Conservation (phyloP, 495 filamentous ascomycete species). For the Lasiosphaeris hirsuta region DNA sequence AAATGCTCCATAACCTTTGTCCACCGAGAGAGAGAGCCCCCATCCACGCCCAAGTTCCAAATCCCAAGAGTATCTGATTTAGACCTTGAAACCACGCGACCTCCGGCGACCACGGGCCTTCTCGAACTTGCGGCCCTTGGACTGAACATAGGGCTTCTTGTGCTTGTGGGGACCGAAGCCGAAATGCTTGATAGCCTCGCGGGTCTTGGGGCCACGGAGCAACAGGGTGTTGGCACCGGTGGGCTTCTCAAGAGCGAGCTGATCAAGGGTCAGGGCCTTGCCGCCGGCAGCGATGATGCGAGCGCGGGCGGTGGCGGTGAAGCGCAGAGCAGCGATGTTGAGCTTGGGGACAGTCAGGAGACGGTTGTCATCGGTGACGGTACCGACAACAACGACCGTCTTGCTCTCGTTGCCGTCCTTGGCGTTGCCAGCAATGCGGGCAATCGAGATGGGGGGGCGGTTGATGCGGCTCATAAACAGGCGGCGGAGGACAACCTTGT, state of each 20-base stretch:
- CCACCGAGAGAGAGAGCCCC: constrained; percentile 10
- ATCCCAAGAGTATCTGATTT: constrained; percentile 37
- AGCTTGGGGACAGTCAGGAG: constrained; percentile 86
- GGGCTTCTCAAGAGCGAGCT: constrained; percentile 88
- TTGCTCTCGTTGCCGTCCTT: constrained; percentile 72
- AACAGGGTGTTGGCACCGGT: constrained; percentile 93
- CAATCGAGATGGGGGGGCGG: constrained; percentile 91
- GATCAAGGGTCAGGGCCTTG: constrained; percentile 90
- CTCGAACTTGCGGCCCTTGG: constrained; percentile 99
- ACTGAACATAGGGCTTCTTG: constrained; percentile 97
- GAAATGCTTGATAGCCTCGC: constrained; percentile 98
- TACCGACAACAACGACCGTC: constrained; percentile 88
- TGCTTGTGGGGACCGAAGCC: constrained; percentile 94
- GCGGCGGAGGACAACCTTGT: constrained; percentile 92
- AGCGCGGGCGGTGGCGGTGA: constrained; percentile 92
- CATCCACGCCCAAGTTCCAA: constrained; percentile 18
- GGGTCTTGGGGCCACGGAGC: constrained; percentile 93
- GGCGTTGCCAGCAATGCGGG: constrained; percentile 73
- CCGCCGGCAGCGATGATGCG: constrained; percentile 90
- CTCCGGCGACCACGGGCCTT: constrained; percentile 93
- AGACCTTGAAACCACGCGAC: constrained; percentile 99
- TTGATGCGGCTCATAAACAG: constrained; percentile 98
- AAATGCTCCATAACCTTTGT: constrained; percentile 9
- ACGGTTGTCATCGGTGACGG: constrained; percentile 95
- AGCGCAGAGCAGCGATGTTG: constrained; percentile 85